These are phyloP conservation scores for Tylopilus sp. DNA, from an alignment of 1,284 basidiomycete species.

Conservation along the genomic window DNA sequence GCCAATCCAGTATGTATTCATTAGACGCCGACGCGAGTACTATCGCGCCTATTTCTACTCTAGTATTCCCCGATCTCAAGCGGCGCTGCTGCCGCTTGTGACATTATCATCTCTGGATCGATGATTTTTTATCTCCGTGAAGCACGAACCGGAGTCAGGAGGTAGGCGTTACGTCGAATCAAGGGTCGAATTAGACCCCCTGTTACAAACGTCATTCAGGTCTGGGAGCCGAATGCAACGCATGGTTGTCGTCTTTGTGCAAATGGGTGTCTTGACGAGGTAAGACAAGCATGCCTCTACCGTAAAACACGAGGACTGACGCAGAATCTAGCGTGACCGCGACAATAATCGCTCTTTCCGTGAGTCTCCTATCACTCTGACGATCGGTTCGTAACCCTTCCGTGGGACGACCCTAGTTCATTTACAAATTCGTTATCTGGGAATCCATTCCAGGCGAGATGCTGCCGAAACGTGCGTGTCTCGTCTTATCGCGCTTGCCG, in stretches of 20 bases:
- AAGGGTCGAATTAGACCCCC: too few relatives aligned
- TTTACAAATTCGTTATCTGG: too few relatives aligned
- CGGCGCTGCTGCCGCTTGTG: conserved; percentile 1
- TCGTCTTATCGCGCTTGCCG: too few relatives aligned
- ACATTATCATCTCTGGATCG: conserved; percentile 3
- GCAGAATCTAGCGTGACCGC: not conserved
- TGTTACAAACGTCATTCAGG: too few relatives aligned
- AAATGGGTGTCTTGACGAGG: not conserved
- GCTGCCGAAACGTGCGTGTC: not conserved
- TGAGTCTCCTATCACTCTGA: not conserved
- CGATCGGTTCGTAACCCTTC: too few relatives aligned
- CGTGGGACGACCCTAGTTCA: too few relatives aligned
- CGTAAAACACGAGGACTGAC: not conserved
- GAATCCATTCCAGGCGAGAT: not conserved
- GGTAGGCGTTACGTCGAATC: not conserved
- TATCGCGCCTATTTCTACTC: not conserved
- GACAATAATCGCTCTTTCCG: not conserved
- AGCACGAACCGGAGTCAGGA: conserved; percentile 2
- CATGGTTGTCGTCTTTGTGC: conserved; percentile 4
- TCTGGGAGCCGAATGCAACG: conserved; percentile 2
- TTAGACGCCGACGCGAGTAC: too few relatives aligned
- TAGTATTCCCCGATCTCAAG: not conserved
- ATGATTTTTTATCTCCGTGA: conserved; percentile 13
- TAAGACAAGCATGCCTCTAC: not conserved
- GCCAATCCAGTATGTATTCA: not conserved